Conservation (phyloP, 169 alveolate genomes). For the Plasmodium vivax region DNA sequence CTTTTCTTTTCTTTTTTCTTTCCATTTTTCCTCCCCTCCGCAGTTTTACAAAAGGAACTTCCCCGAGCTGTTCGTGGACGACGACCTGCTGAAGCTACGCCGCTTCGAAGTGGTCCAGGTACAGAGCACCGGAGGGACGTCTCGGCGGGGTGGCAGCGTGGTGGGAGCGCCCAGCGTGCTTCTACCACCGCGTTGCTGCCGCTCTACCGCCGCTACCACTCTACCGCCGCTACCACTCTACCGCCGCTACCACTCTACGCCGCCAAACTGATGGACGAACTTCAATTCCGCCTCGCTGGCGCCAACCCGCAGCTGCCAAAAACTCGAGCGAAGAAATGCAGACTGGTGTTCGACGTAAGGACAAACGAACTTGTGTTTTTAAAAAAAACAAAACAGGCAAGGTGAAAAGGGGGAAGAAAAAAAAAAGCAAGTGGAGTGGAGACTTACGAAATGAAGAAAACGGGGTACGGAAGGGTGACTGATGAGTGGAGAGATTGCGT, state of each 20-base stretch:
- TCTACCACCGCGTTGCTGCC: neutral
- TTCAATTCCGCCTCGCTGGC: neutral
- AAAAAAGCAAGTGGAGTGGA: neutral
- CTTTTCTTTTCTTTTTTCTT: too few species aligned
- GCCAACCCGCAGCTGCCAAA: constrained; percentile 32
- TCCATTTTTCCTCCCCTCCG: neutral
- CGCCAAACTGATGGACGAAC: neutral
- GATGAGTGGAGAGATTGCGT: neutral
- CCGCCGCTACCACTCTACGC: neutral
- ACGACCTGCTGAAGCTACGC: constrained; percentile 20
- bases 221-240: too few species aligned
- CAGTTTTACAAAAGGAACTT: constrained; percentile 52
- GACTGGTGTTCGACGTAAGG: constrained; percentile 42
- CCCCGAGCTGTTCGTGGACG: constrained; percentile 24
- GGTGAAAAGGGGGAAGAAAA: neutral
- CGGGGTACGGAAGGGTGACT: neutral
- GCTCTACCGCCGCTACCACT: neutral
- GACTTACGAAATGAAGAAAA: neutral
- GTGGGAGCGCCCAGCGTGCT: neutral
- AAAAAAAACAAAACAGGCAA: constrained; percentile 28
- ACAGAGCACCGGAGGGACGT: neutral
- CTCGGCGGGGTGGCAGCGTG: too few species aligned
- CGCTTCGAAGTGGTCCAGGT: constrained; percentile 57
- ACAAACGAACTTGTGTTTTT: constrained; percentile 67
- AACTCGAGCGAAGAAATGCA: constrained; percentile 65